A percentile compares a stretch with the other conserved stretches of the same genome.
These are phyloP conservation scores for Houttuynia cordata DNA, from an alignment of 164 flowering plant species.

Conservation along the genomic window DNA sequence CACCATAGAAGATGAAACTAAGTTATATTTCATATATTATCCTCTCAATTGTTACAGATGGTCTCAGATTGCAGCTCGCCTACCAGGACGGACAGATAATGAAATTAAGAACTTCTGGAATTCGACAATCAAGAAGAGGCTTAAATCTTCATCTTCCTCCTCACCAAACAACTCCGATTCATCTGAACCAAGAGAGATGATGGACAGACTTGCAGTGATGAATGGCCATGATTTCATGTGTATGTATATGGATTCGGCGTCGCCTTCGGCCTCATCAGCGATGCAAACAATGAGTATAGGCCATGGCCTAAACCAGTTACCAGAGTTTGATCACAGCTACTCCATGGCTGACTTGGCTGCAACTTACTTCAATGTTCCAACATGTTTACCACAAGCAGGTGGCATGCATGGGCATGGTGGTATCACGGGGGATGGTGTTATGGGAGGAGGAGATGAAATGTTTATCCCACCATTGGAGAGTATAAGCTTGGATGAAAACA, in stretches of 20 bases:
- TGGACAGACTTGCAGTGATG: constrained; percentile 21
- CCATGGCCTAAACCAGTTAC: constrained; percentile 17
- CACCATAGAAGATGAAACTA: no score
- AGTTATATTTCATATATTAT: neutral
- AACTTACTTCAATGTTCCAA: constrained; percentile 20
- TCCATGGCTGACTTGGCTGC: neutral
- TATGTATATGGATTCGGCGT: constrained; percentile 22
- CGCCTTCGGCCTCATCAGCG: constrained; percentile 13
- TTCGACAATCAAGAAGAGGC: constrained; percentile 61
- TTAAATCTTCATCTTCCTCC: constrained; percentile 24
- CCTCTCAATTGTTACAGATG: constrained; percentile 27
- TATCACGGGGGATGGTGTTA: constrained; percentile 18
- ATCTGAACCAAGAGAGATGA: constrained; percentile 22
- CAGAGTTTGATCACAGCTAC: constrained; percentile 14
- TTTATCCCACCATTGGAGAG: constrained; percentile 46
- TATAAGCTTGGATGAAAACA: constrained; percentile 24
- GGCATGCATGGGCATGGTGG: constrained; percentile 7
- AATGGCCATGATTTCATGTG: constrained; percentile 21
- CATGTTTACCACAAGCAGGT: constrained; percentile 23
- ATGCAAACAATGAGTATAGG: constrained; percentile 10
- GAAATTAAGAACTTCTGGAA: constrained; percentile 85
- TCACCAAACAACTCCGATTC: constrained; percentile 49
- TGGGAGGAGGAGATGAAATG: constrained; percentile 21
- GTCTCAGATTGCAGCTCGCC: constrained; percentile 77
- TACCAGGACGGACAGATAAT: constrained; percentile 78